Percentiles rank a stretch among this genome's conserved stretches.
phyloP scores from a whole-genome alignment of 441 rosid genomes.

The Gossypium gossypioides region DNA sequence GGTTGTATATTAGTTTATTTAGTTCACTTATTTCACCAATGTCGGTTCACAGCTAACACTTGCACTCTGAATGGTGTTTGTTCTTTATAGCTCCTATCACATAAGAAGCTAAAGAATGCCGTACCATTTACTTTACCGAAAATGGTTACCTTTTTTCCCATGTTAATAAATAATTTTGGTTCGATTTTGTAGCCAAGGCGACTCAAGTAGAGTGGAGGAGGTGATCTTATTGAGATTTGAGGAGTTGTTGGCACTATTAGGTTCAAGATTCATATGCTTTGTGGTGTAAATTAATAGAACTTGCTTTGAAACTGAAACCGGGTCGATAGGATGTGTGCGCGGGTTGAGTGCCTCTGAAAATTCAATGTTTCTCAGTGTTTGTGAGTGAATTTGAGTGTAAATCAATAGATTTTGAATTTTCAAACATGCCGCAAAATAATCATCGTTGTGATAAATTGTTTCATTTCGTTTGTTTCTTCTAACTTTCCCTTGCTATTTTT shows the following conservation, averaged over 20 bases:
- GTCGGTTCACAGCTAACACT: neutral
- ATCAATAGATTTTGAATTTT: conserved; percentile 37
- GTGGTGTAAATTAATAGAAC: conserved; percentile 24
- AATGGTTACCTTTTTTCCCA: neutral
- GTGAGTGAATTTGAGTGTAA: conserved; percentile 41
- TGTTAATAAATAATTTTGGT: conserved; percentile 9
- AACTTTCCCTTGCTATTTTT: neutral
- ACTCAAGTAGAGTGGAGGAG: conserved; percentile 62
- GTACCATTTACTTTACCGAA: neutral
- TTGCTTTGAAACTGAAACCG: conserved; percentile 18
- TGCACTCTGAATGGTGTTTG: neutral
- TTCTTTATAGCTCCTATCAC: neutral
- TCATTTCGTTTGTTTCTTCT: neutral
- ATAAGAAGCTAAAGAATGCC: neutral
- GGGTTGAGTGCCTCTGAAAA: conserved; percentile 2
- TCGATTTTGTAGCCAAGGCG: conserved; percentile 49
- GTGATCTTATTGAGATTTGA: conserved; percentile 24
- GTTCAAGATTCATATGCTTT: conserved; percentile 15
- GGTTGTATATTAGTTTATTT: neutral
- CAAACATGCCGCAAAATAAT: conserved; percentile 3
- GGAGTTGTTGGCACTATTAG: conserved; percentile 18
- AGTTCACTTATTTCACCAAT: neutral
- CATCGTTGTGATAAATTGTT: neutral
- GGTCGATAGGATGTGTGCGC: conserved; percentile 16
- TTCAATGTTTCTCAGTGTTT: conserved; percentile 19